These are phyloP conservation scores for Niveomyces coronatus DNA, from an alignment of 2,329 filamentous ascomycete species.

Conservation along the genomic window DNA sequence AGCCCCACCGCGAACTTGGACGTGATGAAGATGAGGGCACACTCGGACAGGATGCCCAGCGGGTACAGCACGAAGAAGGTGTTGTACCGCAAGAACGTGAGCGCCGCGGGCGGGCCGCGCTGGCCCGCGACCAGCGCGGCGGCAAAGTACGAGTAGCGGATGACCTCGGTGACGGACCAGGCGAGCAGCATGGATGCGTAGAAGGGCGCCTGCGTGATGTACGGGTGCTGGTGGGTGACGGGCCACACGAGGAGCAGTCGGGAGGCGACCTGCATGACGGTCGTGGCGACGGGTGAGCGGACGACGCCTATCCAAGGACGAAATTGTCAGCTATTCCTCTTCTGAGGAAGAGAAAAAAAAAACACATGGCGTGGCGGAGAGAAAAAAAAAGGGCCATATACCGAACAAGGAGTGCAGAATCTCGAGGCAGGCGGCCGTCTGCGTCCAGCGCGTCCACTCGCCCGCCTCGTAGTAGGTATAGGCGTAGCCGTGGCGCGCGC, in stretches of 20 bases:
- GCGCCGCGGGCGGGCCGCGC: constrained; percentile 50
- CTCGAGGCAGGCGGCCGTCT: constrained; percentile 76
- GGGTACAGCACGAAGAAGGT: constrained; percentile 92
- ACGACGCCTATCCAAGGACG: constrained; percentile 54
- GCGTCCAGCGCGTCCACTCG: constrained; percentile 64
- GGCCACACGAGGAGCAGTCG: constrained; percentile 86
- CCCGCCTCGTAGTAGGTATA: constrained; percentile 53
- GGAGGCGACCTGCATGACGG: constrained; percentile 78
- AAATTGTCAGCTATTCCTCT: neutral
- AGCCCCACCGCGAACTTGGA: constrained; percentile 44
- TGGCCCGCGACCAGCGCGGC: constrained; percentile 54
- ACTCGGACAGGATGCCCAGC: constrained; percentile 81
- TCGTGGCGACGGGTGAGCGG: constrained; percentile 74
- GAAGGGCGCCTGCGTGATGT: constrained; percentile 46
- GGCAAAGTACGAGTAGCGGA: constrained; percentile 88
- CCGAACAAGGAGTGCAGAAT: constrained; percentile 71
- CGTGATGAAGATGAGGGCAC: constrained; percentile 64
- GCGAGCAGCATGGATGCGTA: constrained; percentile 75
- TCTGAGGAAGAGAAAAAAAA: neutral
- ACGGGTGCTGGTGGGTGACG: constrained; percentile 64
- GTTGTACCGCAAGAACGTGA: constrained; percentile 83
- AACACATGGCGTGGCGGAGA: neutral
- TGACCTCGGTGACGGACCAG: constrained; percentile 85
- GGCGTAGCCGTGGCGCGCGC: constrained; percentile 43
- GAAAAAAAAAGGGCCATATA: constrained; percentile 27